Evolutionary conservation across 1,284 basidiomycete genomes (phyloP).

Genomic region (Dichomitus squalens): DNA sequence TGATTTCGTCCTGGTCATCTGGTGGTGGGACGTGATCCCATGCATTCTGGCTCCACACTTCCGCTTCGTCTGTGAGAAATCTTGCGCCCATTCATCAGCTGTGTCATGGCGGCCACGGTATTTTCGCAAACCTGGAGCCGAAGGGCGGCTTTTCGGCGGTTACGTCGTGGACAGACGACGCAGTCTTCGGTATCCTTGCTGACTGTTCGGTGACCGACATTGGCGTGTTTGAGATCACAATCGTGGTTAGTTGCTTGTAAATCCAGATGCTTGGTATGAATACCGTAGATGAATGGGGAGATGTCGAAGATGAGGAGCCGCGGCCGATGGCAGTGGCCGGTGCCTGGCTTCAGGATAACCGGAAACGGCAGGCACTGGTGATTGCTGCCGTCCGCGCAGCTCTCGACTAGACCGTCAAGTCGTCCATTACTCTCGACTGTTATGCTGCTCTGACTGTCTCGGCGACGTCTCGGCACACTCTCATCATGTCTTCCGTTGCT

Average conservation of each 20-base stretch:
- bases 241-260: no score
- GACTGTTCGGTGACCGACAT: not conserved
- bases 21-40: conserved; percentile 92
- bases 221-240: not conserved
- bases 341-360: conserved; percentile 12
- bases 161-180: conserved; percentile 70
- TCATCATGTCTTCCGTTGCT: conserved; percentile 31
- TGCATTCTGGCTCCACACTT: conserved; percentile 79
- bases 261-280: not conserved
- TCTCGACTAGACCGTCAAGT: conserved; percentile 11
- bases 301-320: no score
- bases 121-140: conserved; percentile 57
- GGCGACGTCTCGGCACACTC: not conserved
- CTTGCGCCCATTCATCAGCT: conserved; percentile 34
- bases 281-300: not conserved
- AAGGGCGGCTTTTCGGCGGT: conserved; percentile 63
- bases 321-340: no score
- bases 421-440: not conserved
- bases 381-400: conserved; percentile 5
- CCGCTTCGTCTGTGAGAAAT: conserved; percentile 61
- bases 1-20: conserved; percentile 70
- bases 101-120: not conserved
- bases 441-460: not conserved
- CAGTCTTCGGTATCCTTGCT: conserved; percentile 24
- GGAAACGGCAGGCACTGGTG: conserved; percentile 10